Percentiles rank a stretch among this genome's conserved stretches.
phyloP scores from a whole-genome alignment of 306 rosid genomes.

The Purshia tridentata region DNA sequence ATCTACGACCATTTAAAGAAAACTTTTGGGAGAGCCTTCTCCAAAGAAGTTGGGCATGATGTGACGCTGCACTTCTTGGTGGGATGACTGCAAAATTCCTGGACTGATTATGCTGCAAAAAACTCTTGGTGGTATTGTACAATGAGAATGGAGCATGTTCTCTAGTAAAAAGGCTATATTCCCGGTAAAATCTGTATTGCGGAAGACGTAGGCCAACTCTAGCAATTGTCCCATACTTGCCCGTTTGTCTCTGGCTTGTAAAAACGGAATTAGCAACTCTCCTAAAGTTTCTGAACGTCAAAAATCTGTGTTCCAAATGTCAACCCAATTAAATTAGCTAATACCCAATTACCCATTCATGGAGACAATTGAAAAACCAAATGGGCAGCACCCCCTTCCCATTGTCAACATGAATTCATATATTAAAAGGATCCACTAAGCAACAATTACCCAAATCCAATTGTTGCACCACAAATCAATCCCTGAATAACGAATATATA shows the following conservation, averaged over 20 bases:
- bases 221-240: slow-evolving; percentile 48
- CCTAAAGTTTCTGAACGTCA: slow-evolving; percentile 57
- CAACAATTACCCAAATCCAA: not conserved
- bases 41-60: slow-evolving; percentile 62
- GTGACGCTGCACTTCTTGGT: slow-evolving; percentile 43
- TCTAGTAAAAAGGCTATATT: slow-evolving; percentile 40
- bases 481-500: not conserved
- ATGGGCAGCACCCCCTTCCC: not conserved
- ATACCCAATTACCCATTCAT: not conserved
- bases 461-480: not conserved
- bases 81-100: slow-evolving; percentile 45
- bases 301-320: slow-evolving; percentile 52
- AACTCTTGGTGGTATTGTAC: slow-evolving; percentile 40
- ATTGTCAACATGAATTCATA: not conserved
- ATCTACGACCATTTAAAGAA: slow-evolving; percentile 36
- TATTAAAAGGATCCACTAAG: not conserved
- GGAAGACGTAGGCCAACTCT: slow-evolving; percentile 48
- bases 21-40: slow-evolving; percentile 57
- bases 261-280: slow-evolving; percentile 44
- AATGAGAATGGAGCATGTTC: slow-evolving; percentile 39
- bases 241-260: slow-evolving; percentile 37
- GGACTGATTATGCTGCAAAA: slow-evolving; percentile 24
- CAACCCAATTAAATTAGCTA: slow-evolving; percentile 20
- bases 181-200: slow-evolving; percentile 45
- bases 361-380: not conserved